phyloP scores from a whole-genome alignment of 768 basidiomycete genomes.

The Suillus discolor region DNA sequence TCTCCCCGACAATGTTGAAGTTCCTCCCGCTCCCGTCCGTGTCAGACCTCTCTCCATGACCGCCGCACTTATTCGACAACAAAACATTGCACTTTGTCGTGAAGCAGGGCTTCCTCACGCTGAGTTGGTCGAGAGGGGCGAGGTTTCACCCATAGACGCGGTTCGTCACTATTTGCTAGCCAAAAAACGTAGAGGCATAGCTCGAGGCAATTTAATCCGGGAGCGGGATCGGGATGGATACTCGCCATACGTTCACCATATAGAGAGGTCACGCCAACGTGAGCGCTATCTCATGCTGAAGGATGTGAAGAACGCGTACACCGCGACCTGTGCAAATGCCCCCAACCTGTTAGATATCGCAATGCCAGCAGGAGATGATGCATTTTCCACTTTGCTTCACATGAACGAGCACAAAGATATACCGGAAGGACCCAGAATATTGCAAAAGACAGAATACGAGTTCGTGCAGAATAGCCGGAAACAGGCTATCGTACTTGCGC shows the following conservation, averaged over 20 bases:
- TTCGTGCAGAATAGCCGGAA: conserved; percentile 26
- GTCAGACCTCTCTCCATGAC: not conserved
- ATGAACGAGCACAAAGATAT: conserved; percentile 12
- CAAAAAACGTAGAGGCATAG: conserved; percentile 14
- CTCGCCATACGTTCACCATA: conserved; percentile 22
- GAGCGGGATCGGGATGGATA: conserved; percentile 24
- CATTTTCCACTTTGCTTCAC: not conserved
- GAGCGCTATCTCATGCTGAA: conserved; percentile 30
- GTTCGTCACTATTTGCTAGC: conserved; percentile 9
- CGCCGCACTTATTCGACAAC: conserved; percentile 13
- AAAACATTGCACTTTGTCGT: conserved; percentile 13
- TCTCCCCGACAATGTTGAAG: conserved; percentile 7
- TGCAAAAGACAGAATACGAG: conserved; percentile 26
- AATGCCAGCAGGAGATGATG: conserved; percentile 13
- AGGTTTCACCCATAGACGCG: not conserved
- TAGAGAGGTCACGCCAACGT: conserved; percentile 28
- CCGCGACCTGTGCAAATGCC: conserved; percentile 24
- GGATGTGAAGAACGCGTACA: conserved; percentile 31
- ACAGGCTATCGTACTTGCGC: conserved; percentile 31
- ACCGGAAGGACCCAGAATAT: conserved; percentile 20
- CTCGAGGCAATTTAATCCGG: conserved; percentile 8
- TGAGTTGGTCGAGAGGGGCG: conserved; percentile 5
- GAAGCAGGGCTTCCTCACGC: conserved; percentile 3
- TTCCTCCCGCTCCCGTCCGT: not conserved
- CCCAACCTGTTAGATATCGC: conserved; percentile 12